Conservation (phyloP, 768 basidiomycete species). For the Mycena capillaripes region DNA sequence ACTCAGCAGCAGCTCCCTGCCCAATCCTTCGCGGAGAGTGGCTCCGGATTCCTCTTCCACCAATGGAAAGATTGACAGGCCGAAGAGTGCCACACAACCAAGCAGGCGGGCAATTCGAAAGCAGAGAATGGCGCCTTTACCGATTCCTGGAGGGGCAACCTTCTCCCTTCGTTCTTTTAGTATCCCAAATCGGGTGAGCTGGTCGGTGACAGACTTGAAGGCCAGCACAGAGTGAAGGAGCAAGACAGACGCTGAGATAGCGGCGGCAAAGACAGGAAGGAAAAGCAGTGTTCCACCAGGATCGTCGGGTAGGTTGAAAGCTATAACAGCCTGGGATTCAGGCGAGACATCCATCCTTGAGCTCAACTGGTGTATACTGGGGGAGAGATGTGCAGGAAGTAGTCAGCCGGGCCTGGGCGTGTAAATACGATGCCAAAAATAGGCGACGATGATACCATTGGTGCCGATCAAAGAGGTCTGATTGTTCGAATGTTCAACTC, state of each 20-base stretch:
- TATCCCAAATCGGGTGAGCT: neutral
- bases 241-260: slow-evolving; percentile 9
- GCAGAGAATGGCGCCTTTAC: slow-evolving; percentile 51
- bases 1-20: neutral
- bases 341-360: slow-evolving; percentile 4
- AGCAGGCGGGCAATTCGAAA: slow-evolving; percentile 56
- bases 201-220: neutral
- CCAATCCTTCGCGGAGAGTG: neutral
- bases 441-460: no score
- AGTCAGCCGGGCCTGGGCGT: no score
- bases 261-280: neutral
- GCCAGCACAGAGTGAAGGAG: neutral
- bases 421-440: no score
- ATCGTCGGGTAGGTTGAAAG: neutral
- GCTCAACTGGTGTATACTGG: no score
- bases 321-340: neutral
- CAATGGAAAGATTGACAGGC: slow-evolving; percentile 22
- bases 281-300: neutral
- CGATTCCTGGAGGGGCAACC: slow-evolving; percentile 3
- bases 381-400: no score
- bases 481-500: no score
- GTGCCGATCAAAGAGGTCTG: no score
- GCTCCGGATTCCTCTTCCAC: slow-evolving; percentile 31
- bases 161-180: neutral
- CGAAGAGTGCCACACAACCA: slow-evolving; percentile 37